Conservation (phyloP, 306 rosid species). For the Rubus idaeus region DNA sequence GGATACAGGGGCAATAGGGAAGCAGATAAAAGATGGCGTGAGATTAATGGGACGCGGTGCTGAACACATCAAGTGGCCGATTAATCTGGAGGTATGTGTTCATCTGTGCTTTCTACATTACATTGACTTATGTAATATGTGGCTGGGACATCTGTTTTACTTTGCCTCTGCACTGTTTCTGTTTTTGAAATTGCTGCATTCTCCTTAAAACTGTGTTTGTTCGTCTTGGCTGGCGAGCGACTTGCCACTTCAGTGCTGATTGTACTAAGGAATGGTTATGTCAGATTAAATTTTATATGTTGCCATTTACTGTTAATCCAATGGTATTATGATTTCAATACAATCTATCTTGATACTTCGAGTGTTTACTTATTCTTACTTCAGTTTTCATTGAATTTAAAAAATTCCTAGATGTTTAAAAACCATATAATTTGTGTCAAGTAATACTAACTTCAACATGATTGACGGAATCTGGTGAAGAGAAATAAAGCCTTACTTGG, state of each 20-base stretch:
- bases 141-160: slow-evolving; percentile 3
- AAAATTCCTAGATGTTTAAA: not conserved
- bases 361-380: not conserved
- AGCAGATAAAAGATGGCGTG: slow-evolving; percentile 88
- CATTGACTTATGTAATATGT: slow-evolving; percentile 6
- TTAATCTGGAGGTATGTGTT: slow-evolving; percentile 77
- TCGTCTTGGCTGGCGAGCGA: not conserved
- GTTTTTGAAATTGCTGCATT: slow-evolving; percentile 11
- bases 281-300: not conserved
- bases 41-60: slow-evolving; percentile 97
- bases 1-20: slow-evolving; percentile 92
- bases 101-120: slow-evolving; percentile 9
- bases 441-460: no score
- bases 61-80: slow-evolving; percentile 87
- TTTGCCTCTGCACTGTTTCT: slow-evolving; percentile 8
- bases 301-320: not conserved
- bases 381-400: not conserved
- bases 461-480: no score
- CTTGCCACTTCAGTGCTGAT: not conserved
- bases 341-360: not conserved
- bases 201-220: slow-evolving; percentile 7
- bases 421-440: no score
- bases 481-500: no score
- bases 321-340: not conserved
- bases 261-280: not conserved